Evolutionary conservation across 2,329 filamentous ascomycete genomes (phyloP), one percentile per base, ranked within the genome.

Genomic region (Myriangium duriaei): DNA sequence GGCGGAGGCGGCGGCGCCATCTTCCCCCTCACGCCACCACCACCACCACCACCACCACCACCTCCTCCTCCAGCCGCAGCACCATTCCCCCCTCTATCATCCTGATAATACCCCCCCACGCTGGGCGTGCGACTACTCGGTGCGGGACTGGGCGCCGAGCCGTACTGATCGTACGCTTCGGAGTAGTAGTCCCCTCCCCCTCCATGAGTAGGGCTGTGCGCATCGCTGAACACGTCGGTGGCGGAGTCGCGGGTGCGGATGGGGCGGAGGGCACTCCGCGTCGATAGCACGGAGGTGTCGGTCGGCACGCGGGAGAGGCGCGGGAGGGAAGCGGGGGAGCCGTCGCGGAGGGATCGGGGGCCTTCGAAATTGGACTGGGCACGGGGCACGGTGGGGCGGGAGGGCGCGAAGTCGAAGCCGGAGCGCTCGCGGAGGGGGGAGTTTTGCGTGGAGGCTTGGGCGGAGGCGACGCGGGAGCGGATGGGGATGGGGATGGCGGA

Each of bases 1-100:
- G 73, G 73, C 15, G 76, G 76, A 17, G 76, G 76, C 13, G 76
- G 76, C 32, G 74, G 71, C 31, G 66, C 68, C 56, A 72, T 75
- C 54, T 69, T 70, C 39, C n/a, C 7, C 21, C 45, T 37, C 45
- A 49, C 19, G n/a, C 40, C 37, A 6, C 47, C 43, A 5, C 52
- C 55, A 14, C 48, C 45, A 37, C 43, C 43, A 12, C 45, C 40
- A 15, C 34, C 32, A 2, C 37, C 14, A 16, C 47, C 15, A 42
- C 42, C 11, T 41, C 39, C n/a, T n/a, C n/a, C n/a, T n/a, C n/a
- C n/a, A n/a, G n/a, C n/a, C n/a, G n/a, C n/a, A n/a, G n/a, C n/a
- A n/a, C n/a, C n/a, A n/a, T n/a, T n/a, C n/a, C n/a, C n/a, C n/a
- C n/a, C n/a, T n/a, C n/a, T 14, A 60, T 60, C 12, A 61, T 63